Conservation (phyloP, 2,329 filamentous ascomycete species). For the Sporothrix globosa region DNA sequence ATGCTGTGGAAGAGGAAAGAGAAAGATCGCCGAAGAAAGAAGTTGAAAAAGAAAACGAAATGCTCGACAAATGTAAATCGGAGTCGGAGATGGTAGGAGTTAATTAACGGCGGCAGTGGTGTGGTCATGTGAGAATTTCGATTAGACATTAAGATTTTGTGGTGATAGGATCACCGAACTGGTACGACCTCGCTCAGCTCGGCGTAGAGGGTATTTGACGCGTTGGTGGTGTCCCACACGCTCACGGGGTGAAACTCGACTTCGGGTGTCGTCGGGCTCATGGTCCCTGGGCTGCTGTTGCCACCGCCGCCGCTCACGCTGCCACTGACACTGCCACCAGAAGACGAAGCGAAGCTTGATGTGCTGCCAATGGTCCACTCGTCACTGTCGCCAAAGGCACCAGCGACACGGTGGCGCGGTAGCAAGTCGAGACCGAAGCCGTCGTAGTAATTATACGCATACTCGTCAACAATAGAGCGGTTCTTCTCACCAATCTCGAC, state of each 20-base stretch:
- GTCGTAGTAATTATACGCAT: constrained; percentile 50
- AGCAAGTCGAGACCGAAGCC: constrained; percentile 54
- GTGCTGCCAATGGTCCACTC: constrained; percentile 90
- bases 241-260: constrained; percentile 44
- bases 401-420: constrained; percentile 40
- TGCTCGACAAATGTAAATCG: constrained; percentile 2
- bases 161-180: constrained; percentile 25
- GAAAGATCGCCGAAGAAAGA: constrained; percentile 17
- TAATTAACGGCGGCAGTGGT: constrained; percentile 1
- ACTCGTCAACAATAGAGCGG: constrained; percentile 47
- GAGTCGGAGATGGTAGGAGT: neutral
- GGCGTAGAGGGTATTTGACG: constrained; percentile 31
- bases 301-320: constrained; percentile 51
- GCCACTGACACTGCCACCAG: constrained; percentile 45
- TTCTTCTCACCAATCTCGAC: constrained; percentile 74
- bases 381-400: constrained; percentile 65
- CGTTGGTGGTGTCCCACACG: constrained; percentile 47
- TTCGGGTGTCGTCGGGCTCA: constrained; percentile 55
- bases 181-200: constrained; percentile 26
- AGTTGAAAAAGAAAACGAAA: neutral
- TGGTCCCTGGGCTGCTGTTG: constrained; percentile 54
- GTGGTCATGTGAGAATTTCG: neutral
- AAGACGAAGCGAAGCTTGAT: constrained; percentile 63
- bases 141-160: constrained; percentile 25
- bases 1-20: constrained; percentile 14